Evolutionary conservation across 345 rosid species (phyloP), one percentile per base, ranked within the genome.

Genomic region (Eucalyptus sp.): DNA sequence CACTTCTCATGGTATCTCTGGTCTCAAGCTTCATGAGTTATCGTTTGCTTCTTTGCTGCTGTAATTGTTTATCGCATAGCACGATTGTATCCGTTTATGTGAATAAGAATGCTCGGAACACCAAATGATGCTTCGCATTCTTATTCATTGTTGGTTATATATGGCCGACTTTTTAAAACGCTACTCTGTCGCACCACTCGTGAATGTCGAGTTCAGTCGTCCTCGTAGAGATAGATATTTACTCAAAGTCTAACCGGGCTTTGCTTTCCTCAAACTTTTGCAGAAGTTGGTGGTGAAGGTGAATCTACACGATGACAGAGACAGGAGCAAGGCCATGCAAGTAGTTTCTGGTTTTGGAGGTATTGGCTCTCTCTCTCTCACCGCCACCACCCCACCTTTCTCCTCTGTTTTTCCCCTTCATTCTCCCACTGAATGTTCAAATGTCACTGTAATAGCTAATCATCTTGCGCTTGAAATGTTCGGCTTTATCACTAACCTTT

Each of bases 241-340:
- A 64, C 17, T 37, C 50, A 11, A 54, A 16, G 13, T 52, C 48
- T 88, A n/a, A 80, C 41, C 6, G 22, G 22, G 18, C 7, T 83
- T 41, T 52, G 54, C 8, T 56, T 17, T 27, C 58, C 29, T 43
- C 54, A 62, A 5, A 20, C 43, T 50, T 14, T 31, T 87, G 50
- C 87, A 89, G 91, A 89, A 87, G 46, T 46, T 89, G 60, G 87
- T 89, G 24, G 48, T 83, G 89, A 87, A 80, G 29, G 18, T 89
- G 83, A 62, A 87, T 71, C 8, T 89, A 17, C 87, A 50, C 41
- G 87, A 81, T 62, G 50, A 56, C 18, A 89, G 81, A 62, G 81
- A 31, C 24, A 87, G 87, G 46, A 33, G 22, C 50, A 87, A 89
- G 91, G 91, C 87, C 48, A 71, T 89, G 91, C 16, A 50, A 83